Conservation (phyloP, 179 eudicot genomes). For the Vitellaria paradoxa region DNA sequence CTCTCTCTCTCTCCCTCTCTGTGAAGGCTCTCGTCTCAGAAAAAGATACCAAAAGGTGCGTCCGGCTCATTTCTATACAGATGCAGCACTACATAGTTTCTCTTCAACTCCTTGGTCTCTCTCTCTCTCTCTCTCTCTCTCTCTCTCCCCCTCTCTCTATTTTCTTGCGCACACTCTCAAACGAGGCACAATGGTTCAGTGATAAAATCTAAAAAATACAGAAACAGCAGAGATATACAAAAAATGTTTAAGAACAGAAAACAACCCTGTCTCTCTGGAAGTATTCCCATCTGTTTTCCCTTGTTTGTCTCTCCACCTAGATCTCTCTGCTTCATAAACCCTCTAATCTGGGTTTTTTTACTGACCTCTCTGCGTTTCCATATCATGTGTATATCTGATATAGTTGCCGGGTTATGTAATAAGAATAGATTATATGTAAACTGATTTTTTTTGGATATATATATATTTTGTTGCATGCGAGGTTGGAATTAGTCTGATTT, state of each 20-base stretch:
- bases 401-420: too few species aligned
- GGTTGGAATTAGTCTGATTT: not conserved
- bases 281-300: not conserved
- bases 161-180: too few species aligned
- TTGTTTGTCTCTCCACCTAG: not conserved
- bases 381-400: too few species aligned
- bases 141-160: not conserved
- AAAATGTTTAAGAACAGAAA: not conserved
- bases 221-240: not conserved
- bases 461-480: not conserved
- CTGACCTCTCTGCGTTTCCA: not conserved
- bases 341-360: conserved; percentile 17
- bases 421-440: too few species aligned
- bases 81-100: not conserved
- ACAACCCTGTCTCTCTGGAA: not conserved
- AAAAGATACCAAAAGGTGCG: conserved; percentile 20
- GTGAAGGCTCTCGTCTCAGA: conserved; percentile 9
- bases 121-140: not conserved
- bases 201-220: not conserved
- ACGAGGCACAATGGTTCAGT: not conserved
- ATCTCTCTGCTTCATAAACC: conserved; percentile 14
- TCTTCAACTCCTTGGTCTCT: not conserved
- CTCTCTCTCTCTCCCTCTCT: conserved; percentile 8
- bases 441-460: not conserved
- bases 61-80: not conserved